A percentile compares a stretch with the other conserved stretches of the same genome.
Conservation (phyloP, 768 basidiomycete genomes). For the Mrakia hoshinonis region DNA sequence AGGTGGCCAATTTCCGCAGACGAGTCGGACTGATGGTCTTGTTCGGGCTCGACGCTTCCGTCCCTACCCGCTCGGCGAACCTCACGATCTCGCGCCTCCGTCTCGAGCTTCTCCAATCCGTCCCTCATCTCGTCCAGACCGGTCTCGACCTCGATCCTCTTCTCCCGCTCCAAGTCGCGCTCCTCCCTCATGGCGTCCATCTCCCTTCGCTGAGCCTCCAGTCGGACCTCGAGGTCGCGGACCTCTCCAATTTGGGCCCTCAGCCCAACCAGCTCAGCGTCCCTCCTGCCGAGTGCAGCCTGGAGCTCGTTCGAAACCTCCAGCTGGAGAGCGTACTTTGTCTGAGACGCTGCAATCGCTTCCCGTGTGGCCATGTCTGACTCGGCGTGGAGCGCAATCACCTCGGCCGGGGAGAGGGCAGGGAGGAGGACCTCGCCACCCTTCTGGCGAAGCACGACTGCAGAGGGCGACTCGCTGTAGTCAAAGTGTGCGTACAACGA, state of each 20-base stretch:
- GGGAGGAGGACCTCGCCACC: conserved; percentile 3
- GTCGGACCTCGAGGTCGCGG: conserved; percentile 13
- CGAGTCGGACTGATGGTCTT: neutral
- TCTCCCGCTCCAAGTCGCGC: conserved; percentile 28
- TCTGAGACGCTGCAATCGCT: neutral
- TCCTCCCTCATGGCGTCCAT: neutral
- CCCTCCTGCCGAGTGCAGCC: conserved; percentile 32
- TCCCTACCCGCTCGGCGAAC: neutral
- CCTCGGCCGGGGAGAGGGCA: neutral
- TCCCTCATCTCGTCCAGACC: conserved; percentile 46
- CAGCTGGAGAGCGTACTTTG: conserved; percentile 34
- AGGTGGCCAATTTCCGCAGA: neutral
- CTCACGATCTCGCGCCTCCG: conserved; percentile 29
- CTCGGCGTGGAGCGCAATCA: conserved; percentile 17
- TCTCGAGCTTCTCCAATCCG: conserved; percentile 49
- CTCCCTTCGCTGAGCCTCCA: conserved; percentile 20
- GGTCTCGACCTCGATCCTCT: conserved; percentile 43
- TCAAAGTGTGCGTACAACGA: conserved; percentile 9
- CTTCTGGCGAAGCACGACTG: neutral
- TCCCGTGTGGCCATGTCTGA: conserved; percentile 13
- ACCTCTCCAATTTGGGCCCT: conserved; percentile 10
- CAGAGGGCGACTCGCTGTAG: neutral
- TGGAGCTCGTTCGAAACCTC: conserved; percentile 36
- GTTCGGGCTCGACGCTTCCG: neutral
- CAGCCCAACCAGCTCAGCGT: conserved; percentile 48